Evolutionary conservation across 2,329 filamentous ascomycete species (phyloP).

Genomic region (Orbilia javanica): DNA sequence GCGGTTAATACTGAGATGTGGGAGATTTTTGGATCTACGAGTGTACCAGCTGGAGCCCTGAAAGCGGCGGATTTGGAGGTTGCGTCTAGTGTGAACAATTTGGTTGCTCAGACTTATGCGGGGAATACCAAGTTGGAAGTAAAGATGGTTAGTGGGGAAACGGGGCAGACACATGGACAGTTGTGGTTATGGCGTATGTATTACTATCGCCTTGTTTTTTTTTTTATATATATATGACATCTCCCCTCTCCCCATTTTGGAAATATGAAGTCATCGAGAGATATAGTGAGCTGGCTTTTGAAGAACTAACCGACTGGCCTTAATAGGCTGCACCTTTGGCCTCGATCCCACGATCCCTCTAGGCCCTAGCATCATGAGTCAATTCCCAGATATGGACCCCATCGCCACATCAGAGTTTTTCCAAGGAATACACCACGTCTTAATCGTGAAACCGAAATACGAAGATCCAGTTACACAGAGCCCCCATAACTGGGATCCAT

Average conservation of each 20-base stretch:
- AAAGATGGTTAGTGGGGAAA: slow-evolving; percentile 2
- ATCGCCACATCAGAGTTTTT: neutral
- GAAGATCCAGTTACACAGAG: slow-evolving; percentile 9
- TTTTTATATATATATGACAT: too few relatives aligned
- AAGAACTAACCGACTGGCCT: neutral
- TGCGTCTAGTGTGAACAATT: neutral
- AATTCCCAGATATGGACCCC: slow-evolving; percentile 37
- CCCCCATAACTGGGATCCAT: slow-evolving; percentile 30
- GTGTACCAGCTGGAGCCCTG: neutral
- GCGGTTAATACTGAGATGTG: slow-evolving; percentile 13
- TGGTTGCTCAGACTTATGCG: slow-evolving; percentile 13
- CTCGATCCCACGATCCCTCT: slow-evolving; percentile 13
- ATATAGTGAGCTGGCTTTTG: neutral
- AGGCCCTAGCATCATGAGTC: slow-evolving; percentile 11
- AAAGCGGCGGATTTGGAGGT: slow-evolving; percentile 32
- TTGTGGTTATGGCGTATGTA: slow-evolving; percentile 51
- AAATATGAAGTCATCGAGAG: neutral
- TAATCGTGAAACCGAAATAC: slow-evolving; percentile 39
- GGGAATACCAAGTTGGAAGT: slow-evolving; percentile 20
- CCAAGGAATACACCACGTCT: slow-evolving; percentile 8
- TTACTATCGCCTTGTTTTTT: too few relatives aligned
- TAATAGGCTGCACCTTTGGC: slow-evolving; percentile 5
- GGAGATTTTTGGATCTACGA: slow-evolving; percentile 35
- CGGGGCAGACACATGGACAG: slow-evolving; percentile 9
- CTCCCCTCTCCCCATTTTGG: too few relatives aligned